phyloP scores from a whole-genome alignment of 345 rosid species.

The Euphorbia pulcherrima region DNA sequence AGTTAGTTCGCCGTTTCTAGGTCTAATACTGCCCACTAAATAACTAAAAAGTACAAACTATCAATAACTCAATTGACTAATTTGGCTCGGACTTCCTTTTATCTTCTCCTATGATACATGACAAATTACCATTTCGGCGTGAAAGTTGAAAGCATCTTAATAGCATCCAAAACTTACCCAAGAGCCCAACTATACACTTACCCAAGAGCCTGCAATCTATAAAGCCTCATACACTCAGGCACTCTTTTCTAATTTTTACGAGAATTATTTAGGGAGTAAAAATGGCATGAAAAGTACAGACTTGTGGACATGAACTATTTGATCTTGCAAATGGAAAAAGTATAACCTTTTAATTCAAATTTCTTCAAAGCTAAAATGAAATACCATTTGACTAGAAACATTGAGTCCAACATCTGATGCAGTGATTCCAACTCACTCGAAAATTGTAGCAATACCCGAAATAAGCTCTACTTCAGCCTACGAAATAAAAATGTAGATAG shows the following conservation, averaged over 20 bases:
- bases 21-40: too few relatives aligned
- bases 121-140: too few relatives aligned
- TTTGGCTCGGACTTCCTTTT: too few relatives aligned
- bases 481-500: constrained; percentile 3
- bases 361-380: not conserved
- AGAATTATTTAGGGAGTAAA: not conserved
- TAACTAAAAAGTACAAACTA: too few relatives aligned
- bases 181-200: too few relatives aligned
- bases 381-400: constrained; percentile 90
- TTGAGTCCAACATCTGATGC: constrained; percentile 82
- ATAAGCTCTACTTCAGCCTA: constrained; percentile 96
- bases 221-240: not conserved
- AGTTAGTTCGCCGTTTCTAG: too few relatives aligned
- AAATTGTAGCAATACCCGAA: constrained; percentile 70
- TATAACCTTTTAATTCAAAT: not conserved
- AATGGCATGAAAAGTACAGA: not conserved
- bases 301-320: not conserved
- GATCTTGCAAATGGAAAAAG: not conserved
- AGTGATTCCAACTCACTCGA: constrained; percentile 74
- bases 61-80: too few relatives aligned
- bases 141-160: too few relatives aligned
- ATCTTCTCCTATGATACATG: too few relatives aligned
- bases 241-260: too few relatives aligned
- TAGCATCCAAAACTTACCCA: too few relatives aligned
- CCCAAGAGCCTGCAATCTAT: too few relatives aligned